Conservation (phyloP, 169 alveolate genomes). For the Eimeria mitis region DNA sequence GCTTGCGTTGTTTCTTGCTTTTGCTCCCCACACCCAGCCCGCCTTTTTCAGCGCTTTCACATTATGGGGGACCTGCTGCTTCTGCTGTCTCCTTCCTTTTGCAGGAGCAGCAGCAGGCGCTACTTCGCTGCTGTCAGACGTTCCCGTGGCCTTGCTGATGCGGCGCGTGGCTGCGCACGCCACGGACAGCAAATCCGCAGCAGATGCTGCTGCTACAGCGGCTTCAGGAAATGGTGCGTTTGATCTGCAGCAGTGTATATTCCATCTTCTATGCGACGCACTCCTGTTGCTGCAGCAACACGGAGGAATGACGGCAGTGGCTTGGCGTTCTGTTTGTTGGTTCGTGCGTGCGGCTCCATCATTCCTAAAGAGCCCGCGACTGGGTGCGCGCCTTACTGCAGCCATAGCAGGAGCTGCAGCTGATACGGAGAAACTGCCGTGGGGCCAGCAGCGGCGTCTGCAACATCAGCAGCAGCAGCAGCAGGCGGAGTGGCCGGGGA, state of each 20-base stretch:
- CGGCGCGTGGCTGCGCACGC: conserved; percentile 75
- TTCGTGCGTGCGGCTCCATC: conserved; percentile 50
- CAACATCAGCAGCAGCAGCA: conserved; percentile 1
- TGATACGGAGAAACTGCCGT: background rate
- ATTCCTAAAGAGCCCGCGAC: conserved; percentile 59
- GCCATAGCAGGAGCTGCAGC: conserved; percentile 56
- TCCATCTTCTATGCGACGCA: conserved; percentile 69
- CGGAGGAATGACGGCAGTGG: conserved; percentile 76
- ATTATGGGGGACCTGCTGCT: background rate
- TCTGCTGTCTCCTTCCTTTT: background rate
- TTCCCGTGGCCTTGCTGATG: conserved; percentile 54
- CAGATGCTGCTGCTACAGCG: conserved; percentile 54
- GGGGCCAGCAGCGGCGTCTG: background rate
- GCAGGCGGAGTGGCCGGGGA: background rate
- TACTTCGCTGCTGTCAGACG: conserved; percentile 12
- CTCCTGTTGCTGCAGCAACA: conserved; percentile 46
- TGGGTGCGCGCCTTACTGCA: conserved; percentile 44
- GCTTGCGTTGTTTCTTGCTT: background rate
- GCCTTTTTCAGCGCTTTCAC: background rate
- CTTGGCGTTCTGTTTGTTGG: conserved; percentile 64
- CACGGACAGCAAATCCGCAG: conserved; percentile 69
- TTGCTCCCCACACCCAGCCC: background rate
- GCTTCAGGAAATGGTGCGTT: conserved; percentile 13
- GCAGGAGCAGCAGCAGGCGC: conserved; percentile 2
- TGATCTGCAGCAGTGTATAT: conserved; percentile 36